Conservation (phyloP, 2,329 filamentous ascomycete genomes). For the Alternaria metachromatica region DNA sequence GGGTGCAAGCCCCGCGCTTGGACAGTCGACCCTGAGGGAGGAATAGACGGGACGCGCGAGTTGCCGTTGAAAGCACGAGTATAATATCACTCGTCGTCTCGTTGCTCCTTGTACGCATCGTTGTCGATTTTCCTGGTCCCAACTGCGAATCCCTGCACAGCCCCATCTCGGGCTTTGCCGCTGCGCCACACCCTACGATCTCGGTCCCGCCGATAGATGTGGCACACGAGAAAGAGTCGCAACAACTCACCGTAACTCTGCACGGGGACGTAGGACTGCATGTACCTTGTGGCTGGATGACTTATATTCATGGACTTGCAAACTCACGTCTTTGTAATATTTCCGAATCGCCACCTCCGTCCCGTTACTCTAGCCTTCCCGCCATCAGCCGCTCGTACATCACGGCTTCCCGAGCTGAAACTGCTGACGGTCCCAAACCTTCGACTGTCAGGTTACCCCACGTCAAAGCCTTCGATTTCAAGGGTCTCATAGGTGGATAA, state of each 20-base stretch:
- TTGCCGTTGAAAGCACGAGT: conserved; percentile 24
- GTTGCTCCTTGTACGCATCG: conserved; percentile 32
- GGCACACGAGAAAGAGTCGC: conserved; percentile 29
- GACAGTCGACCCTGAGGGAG: conserved; percentile 33
- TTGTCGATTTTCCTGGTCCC: conserved; percentile 30
- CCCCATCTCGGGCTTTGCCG: conserved; percentile 41
- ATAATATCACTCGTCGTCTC: conserved; percentile 37
- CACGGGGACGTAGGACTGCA: conserved; percentile 30
- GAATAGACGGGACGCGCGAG: conserved; percentile 36
- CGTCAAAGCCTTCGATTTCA: conserved; percentile 23
- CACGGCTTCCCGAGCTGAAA: conserved; percentile 41
- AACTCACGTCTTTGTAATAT: conserved; percentile 35
- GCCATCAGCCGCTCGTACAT: conserved; percentile 26
- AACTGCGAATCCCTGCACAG: conserved; percentile 37
- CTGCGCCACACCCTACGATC: conserved; percentile 30
- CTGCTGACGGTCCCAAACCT: conserved; percentile 39
- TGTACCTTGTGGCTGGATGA: conserved; percentile 32
- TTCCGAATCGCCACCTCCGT: conserved; percentile 43
- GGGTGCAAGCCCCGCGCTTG: conserved; percentile 39
- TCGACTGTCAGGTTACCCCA: conserved; percentile 26
- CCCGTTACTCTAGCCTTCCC: conserved; percentile 36
- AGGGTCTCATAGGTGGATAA: conserved; percentile 32
- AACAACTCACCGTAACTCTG: conserved; percentile 41
- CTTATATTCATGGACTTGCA: conserved; percentile 42
- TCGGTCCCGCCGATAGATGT: conserved; percentile 40